These are phyloP conservation scores for Leccinum obscurum DNA, from an alignment of 768 basidiomycete species.

Conservation along the genomic window DNA sequence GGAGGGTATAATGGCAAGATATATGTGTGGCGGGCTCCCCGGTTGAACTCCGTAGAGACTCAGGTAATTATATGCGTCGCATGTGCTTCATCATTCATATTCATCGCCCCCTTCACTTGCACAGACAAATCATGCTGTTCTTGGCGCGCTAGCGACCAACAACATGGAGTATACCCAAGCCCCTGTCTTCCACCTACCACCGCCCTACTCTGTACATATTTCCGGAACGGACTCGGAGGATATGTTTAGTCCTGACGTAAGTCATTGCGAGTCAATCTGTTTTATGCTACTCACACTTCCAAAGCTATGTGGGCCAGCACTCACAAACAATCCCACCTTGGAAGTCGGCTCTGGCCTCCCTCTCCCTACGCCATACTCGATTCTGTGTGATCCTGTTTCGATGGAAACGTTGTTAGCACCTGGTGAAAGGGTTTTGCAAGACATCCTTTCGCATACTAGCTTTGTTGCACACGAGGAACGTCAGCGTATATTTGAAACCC, in stretches of 20 bases:
- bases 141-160: background rate
- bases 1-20: background rate
- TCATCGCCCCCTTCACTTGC: background rate
- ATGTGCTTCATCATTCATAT: background rate
- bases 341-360: too few relatives aligned
- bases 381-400: too few relatives aligned
- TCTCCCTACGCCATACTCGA: background rate
- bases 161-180: background rate
- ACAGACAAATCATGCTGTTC: background rate
- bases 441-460: background rate
- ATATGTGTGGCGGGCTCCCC: background rate
- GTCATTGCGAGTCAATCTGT: background rate
- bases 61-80: background rate
- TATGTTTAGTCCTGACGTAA: background rate
- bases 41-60: background rate
- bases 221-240: background rate
- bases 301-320: background rate
- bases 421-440: background rate
- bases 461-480: background rate
- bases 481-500: constrained; percentile 1
- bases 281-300: background rate
- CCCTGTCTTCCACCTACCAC: background rate
- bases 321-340: too few relatives aligned
- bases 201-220: background rate
- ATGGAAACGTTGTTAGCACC: background rate